Evolutionary conservation across 2,329 filamentous ascomycete species (phyloP), one percentile per base, ranked within the genome.

Genomic region (Penicillium sp.): DNA sequence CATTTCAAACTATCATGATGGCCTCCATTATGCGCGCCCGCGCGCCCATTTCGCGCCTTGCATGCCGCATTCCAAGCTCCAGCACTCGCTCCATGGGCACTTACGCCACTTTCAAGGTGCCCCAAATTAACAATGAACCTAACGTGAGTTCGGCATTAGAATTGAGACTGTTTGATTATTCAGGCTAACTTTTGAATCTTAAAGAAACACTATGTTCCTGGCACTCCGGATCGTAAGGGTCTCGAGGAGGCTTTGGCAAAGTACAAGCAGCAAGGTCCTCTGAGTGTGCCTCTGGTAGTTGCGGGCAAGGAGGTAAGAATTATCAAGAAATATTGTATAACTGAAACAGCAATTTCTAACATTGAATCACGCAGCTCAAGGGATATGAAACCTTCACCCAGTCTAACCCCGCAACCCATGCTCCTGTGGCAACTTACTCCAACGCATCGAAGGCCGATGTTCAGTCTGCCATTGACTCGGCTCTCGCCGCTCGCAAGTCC

Each of bases 131-230:
- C 66, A 98, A 98, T 68, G 93, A 98, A 75, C 88, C 88, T n/a
- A 98, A 96, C 69, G 90, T 95, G 72, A 69, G 87, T 77, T 31
- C 32, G 43, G 3, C 19, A 52, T 15, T 28, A 19, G 2, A 21
- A 33, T n/a, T 10, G 2, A 33, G 12, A 6, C 43, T 28, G 2
- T 15, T 34, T 9, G 15, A 22, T 29, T 31, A 34, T 28, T 43
- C 51, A 35, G 52, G 45, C 33, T 49, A 48, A 43, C 38, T 21
- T 13, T 29, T 3, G 21, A 15, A 28, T 24, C 6, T 22, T 49
- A 61, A 96, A 96, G 89, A 86, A 94, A 75, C 85, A 91, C 71
- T 98, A 95, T 68, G 77, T 78, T 56, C 93, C 93, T 69, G 88
- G 84, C 53, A 93, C 90, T 1, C 71, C 82, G 22, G 87, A 95